These are phyloP conservation scores for Anthracocystis panici-leucophaei DNA, from an alignment of 1,284 basidiomycete species.

Conservation along the genomic window DNA sequence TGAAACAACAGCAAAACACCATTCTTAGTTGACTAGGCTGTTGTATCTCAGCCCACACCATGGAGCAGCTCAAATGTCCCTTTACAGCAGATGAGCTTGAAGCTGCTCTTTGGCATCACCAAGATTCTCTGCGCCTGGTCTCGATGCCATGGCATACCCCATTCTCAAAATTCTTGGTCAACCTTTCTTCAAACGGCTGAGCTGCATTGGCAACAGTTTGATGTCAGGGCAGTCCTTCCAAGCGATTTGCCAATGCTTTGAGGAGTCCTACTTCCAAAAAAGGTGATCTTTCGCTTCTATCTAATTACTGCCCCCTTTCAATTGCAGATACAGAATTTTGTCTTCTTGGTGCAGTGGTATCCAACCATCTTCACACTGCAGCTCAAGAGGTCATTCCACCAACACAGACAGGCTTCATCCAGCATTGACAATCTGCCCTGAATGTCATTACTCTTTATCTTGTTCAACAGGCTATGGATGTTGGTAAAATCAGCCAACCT, in stretches of 20 bases:
- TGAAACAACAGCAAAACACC: no score
- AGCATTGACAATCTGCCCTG: conserved; percentile 3
- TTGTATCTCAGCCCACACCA: not conserved
- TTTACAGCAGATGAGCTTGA: conserved; percentile 5
- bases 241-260: conserved; percentile 4
- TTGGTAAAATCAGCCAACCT: not conserved
- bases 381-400: conserved; percentile 9
- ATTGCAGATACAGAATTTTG: conserved; percentile 8
- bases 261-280: conserved; percentile 11
- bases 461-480: conserved; percentile 7
- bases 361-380: conserved; percentile 7
- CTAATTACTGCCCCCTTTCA: conserved; percentile 12
- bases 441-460: conserved; percentile 14
- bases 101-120: not conserved
- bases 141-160: conserved; percentile 9
- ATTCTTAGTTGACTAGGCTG: no score
- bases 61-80: not conserved
- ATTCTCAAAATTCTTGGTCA: not conserved
- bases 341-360: conserved; percentile 6
- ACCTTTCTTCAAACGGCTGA: not conserved
- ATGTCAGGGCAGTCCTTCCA: conserved; percentile 9
- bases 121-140: conserved; percentile 11
- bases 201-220: not conserved
- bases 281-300: conserved; percentile 2
- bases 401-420: conserved; percentile 16